Conservation (phyloP, 495 filamentous ascomycete species). For the Sabuloglossum arenarium region DNA sequence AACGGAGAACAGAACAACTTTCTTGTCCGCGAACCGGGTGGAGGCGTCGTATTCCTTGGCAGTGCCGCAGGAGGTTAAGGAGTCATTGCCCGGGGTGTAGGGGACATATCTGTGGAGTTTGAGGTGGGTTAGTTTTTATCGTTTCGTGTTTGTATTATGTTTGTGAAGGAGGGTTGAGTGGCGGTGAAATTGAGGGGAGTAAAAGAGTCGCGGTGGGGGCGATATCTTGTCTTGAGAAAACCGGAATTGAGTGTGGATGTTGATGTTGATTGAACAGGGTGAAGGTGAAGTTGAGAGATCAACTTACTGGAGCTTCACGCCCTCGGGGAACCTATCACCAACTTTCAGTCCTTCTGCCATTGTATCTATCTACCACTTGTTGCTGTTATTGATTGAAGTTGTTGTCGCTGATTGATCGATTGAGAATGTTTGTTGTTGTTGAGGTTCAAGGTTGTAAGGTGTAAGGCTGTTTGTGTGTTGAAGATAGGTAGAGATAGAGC, state of each 20-base stretch:
- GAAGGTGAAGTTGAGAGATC: neutral
- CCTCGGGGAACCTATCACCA: slow-evolving; percentile 67
- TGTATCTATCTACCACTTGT: neutral
- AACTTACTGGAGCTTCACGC: slow-evolving; percentile 51
- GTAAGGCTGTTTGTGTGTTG: too few species aligned
- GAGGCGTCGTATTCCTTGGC: slow-evolving; percentile 64
- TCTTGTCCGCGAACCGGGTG: slow-evolving; percentile 74
- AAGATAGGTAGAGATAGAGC: too few species aligned
- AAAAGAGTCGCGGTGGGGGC: too few species aligned
- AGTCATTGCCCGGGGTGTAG: slow-evolving; percentile 37
- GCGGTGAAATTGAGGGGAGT: too few species aligned
- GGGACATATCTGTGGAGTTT: slow-evolving; percentile 38
- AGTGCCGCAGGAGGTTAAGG: slow-evolving; percentile 56
- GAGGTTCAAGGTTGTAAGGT: too few species aligned
- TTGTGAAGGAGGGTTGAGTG: too few species aligned
- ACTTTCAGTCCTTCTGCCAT: slow-evolving; percentile 42
- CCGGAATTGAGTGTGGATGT: too few species aligned
- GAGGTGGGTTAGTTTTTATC: slow-evolving; percentile 9
- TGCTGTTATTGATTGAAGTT: too few species aligned
- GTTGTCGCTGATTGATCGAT: too few species aligned
- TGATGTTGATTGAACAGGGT: slow-evolving; percentile 6
- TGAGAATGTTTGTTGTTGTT: too few species aligned
- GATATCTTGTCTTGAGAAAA: too few species aligned
- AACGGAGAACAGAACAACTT: slow-evolving; percentile 76
- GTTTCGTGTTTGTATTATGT: neutral